Evolutionary conservation across 2,329 filamentous ascomycete species (phyloP), one percentile per base, ranked within the genome.

Genomic region (Didymella pomorum): DNA sequence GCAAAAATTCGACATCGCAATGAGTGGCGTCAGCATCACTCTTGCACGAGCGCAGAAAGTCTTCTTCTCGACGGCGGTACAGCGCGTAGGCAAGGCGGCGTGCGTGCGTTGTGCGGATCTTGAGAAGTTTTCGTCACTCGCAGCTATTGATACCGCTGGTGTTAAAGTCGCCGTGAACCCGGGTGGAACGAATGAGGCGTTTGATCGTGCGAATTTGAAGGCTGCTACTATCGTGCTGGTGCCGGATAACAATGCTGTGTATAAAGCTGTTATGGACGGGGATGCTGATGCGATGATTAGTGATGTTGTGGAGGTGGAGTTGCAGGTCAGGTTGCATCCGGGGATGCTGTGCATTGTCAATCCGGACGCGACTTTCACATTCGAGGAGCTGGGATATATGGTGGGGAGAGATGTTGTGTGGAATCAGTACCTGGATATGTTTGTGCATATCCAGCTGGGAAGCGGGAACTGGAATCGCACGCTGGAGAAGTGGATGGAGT

Each of bases 21-120:
- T 64, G 61, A 53, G 56, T 23, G 61, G 61, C 37, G 56, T 64
- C 18, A 64, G 61, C 52, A 60, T 64, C 8, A 64, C 61, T 2
- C 33, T 64, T 6, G 39, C 56, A 0, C 59, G 59, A 0, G 61
- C 59, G 2, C 52, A 54, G 9, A 57, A 55, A 18, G 49, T 16
- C 39, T 58, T 62, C 23, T 64, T 64, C 11, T 62, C 61, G 3
- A 59, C 59, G 14, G 41, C 59, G 2, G 28, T 62, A 8, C 52
- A 55, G 26, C 45, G 50, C 25, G 61, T 55, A 3, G 61, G 61
- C 7, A 64, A 64, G n/a, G 61, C 61, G 0, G 59, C 61, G 1
- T 64, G 59, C 14, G 56, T 64, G 26, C 59, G 59, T 3, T 62
- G 61, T 39, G 45, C 59, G 1, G 59, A 64, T 12, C 37, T 55